Evolutionary conservation across 371 early-diverging fungal genomes (phyloP).

Genomic region (Catenaria anguillulae): DNA sequence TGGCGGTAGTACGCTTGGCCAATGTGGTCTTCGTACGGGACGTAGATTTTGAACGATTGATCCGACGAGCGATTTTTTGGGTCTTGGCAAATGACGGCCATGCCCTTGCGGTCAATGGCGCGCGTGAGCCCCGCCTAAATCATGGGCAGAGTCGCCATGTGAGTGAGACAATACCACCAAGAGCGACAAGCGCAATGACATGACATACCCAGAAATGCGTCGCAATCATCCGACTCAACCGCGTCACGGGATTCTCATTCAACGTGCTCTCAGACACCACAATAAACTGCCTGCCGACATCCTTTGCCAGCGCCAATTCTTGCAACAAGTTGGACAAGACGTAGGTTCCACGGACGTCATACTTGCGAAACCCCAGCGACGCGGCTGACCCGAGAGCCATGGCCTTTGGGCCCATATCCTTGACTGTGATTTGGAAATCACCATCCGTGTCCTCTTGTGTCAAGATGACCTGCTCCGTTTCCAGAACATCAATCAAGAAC

Average conservation of each 20-base stretch:
- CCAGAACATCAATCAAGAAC: conserved; percentile 73
- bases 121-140: conserved; percentile 51
- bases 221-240: conserved; percentile 77
- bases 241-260: conserved; percentile 84
- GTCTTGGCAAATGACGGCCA: conserved; percentile 79
- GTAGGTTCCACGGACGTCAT: conserved; percentile 86
- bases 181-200: too few relatives aligned
- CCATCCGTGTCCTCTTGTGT: conserved; percentile 92
- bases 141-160: too few relatives aligned
- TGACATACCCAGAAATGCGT: conserved; percentile 82
- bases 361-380: conserved; percentile 68
- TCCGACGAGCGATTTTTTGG: conserved; percentile 79
- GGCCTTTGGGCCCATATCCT: conserved; percentile 81
- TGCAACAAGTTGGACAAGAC: conserved; percentile 84
- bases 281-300: conserved; percentile 67
- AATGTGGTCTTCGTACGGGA: conserved; percentile 63
- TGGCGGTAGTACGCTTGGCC: conserved; percentile 63
- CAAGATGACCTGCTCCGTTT: conserved; percentile 58
- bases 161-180: too few relatives aligned
- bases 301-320: conserved; percentile 81
- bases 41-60: conserved; percentile 69
- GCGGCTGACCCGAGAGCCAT: conserved; percentile 74
- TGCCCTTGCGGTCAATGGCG: conserved; percentile 76
- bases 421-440: conserved; percentile 84
- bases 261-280: conserved; percentile 73